Conservation (phyloP, 1,284 basidiomycete genomes). For the Melampsora americana region DNA sequence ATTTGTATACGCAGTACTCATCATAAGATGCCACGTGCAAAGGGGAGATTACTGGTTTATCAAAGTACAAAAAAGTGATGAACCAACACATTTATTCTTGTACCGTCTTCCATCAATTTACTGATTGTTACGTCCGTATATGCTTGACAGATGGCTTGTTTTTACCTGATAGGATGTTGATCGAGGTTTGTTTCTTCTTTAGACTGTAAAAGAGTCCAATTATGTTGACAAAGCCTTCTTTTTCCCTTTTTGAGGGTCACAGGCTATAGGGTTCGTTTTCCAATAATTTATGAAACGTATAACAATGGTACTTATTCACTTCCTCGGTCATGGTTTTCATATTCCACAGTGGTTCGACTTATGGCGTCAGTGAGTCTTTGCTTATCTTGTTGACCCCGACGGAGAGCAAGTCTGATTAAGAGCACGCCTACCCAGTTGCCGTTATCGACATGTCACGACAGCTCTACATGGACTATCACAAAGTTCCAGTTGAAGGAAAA, state of each 20-base stretch:
- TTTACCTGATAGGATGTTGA: background rate
- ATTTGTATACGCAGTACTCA: background rate
- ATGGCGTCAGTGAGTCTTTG: background rate
- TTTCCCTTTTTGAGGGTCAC: background rate
- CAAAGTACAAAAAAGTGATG: background rate
- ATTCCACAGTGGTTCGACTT: background rate
- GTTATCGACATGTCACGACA: background rate
- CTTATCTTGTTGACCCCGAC: background rate
- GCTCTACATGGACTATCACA: background rate
- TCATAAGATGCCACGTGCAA: background rate
- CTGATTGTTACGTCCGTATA: background rate
- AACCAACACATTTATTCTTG: background rate
- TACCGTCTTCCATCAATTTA: background rate
- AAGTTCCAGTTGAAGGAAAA: background rate
- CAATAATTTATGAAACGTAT: background rate
- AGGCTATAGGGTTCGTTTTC: background rate
- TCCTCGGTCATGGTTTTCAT: background rate
- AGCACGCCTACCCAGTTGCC: background rate
- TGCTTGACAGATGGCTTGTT: background rate
- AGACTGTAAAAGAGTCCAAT: background rate
- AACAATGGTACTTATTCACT: background rate
- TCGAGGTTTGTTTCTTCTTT: background rate
- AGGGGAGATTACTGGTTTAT: background rate
- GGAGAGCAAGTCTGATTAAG: background rate
- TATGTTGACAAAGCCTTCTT: background rate